These are phyloP conservation scores for Musa beccarii DNA, from an alignment of 176 grass and related monocot genomes.

Conservation along the genomic window DNA sequence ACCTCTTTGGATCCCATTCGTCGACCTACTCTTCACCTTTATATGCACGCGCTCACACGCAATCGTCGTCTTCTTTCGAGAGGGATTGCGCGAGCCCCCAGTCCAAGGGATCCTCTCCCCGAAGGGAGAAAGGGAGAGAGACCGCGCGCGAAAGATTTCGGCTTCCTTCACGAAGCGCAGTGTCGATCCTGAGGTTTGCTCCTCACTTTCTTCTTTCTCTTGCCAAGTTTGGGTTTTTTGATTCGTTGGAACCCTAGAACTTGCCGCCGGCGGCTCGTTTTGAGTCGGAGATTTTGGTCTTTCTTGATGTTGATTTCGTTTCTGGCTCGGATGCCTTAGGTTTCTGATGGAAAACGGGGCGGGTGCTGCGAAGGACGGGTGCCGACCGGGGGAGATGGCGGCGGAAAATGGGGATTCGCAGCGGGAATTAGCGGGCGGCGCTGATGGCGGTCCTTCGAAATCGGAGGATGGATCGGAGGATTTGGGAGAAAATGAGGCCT, in stretches of 20 bases:
- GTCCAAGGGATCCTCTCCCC: too few species aligned
- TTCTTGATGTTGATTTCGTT: not conserved
- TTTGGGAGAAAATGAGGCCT: constrained; percentile 13
- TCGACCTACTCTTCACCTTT: not conserved
- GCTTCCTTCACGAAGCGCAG: not conserved
- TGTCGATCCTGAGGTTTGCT: not conserved
- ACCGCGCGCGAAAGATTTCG: not conserved
- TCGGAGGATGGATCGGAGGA: not conserved
- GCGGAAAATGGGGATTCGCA: not conserved
- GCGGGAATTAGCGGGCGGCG: not conserved
- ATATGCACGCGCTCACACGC: too few species aligned
- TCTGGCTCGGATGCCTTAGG: not conserved
- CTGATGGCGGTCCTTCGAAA: not conserved
- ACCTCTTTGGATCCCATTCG: not conserved
- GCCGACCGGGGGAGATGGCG: not conserved
- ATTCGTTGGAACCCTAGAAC: not conserved
- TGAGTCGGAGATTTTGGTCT: not conserved
- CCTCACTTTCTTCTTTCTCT: not conserved
- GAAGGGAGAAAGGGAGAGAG: not conserved
- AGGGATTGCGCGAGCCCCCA: too few species aligned
- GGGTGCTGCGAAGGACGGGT: not conserved
- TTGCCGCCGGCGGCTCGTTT: not conserved
- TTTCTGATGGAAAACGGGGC: constrained; percentile 5
- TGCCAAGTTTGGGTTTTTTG: not conserved
- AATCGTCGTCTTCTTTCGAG: too few species aligned